These are phyloP conservation scores for Hypoxylon sp. DNA, from an alignment of 2,329 filamentous ascomycete genomes.

Conservation along the genomic window DNA sequence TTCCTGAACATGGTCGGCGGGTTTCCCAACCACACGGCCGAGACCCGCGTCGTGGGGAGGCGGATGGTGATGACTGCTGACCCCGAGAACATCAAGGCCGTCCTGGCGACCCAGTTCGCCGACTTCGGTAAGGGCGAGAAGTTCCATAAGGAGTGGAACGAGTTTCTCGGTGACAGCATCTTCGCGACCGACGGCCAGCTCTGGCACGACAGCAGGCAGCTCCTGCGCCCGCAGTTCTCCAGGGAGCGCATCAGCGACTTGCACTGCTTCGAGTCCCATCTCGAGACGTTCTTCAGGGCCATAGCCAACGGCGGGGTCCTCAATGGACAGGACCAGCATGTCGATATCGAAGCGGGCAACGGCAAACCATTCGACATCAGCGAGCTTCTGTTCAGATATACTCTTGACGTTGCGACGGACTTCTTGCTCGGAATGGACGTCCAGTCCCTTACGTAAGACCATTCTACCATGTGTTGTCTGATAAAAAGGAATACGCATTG, in stretches of 20 bases:
- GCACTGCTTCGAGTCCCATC: constrained; percentile 82
- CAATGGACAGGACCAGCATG: constrained; percentile 69
- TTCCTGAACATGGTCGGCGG: constrained; percentile 68
- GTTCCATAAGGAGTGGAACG: constrained; percentile 81
- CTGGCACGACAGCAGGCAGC: constrained; percentile 84
- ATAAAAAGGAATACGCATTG: neutral
- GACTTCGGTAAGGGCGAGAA: constrained; percentile 85
- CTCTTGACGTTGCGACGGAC: constrained; percentile 86
- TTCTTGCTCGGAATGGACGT: constrained; percentile 86
- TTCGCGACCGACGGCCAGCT: constrained; percentile 82
- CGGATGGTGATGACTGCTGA: constrained; percentile 83
- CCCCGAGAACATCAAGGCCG: constrained; percentile 88
- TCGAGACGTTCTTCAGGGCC: constrained; percentile 76
- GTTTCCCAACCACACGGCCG: constrained; percentile 66
- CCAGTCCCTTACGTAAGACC: constrained; percentile 65
- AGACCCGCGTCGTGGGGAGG: constrained; percentile 65
- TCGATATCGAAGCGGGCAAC: constrained; percentile 72
- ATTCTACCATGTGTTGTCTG: constrained; percentile 2
- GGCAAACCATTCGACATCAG: constrained; percentile 75
- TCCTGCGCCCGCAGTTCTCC: constrained; percentile 88
- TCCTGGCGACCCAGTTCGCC: constrained; percentile 86
- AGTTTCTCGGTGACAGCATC: constrained; percentile 81
- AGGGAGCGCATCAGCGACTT: constrained; percentile 86
- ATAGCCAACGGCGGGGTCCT: constrained; percentile 70
- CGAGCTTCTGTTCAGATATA: constrained; percentile 85